Evolutionary conservation across 1,139 yeast genomes (phyloP).

Genomic region (Diutina mesorugosa): DNA sequence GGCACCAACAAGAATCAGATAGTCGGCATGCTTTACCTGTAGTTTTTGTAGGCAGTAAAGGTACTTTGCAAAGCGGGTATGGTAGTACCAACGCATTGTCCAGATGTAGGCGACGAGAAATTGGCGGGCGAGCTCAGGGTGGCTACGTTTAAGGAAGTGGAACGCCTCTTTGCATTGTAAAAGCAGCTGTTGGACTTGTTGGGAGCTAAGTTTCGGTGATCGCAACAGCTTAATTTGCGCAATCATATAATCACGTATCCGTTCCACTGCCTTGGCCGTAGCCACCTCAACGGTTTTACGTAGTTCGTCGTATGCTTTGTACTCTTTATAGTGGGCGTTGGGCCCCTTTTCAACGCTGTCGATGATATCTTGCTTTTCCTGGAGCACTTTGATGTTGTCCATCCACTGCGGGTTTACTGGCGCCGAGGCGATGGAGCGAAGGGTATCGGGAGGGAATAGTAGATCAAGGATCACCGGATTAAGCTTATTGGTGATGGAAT

Average conservation of each 20-base stretch:
- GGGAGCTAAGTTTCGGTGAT: slow-evolving; percentile 33
- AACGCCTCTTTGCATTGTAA: slow-evolving; percentile 48
- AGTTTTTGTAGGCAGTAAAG: slow-evolving; percentile 61
- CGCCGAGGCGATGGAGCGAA: slow-evolving; percentile 34
- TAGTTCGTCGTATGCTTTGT: slow-evolving; percentile 23
- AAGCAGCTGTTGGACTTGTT: slow-evolving; percentile 57
- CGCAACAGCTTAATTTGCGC: slow-evolving; percentile 52
- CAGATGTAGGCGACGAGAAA: slow-evolving; percentile 67
- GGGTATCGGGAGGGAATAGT: slow-evolving; percentile 59
- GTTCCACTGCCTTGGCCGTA: slow-evolving; percentile 47
- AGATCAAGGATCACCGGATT: slow-evolving; percentile 65
- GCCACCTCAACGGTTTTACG: slow-evolving; percentile 26
- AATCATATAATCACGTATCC: slow-evolving; percentile 61
- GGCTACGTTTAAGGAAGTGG: slow-evolving; percentile 40
- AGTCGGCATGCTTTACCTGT: slow-evolving; percentile 39
- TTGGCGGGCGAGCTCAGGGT: slow-evolving; percentile 61
- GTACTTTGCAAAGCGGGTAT: slow-evolving; percentile 67
- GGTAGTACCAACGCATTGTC: slow-evolving; percentile 91
- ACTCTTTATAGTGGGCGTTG: slow-evolving; percentile 14
- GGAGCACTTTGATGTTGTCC: slow-evolving; percentile 43
- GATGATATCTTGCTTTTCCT: slow-evolving; percentile 42
- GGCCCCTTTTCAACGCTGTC: slow-evolving; percentile 15
- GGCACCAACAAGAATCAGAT: slow-evolving; percentile 37
- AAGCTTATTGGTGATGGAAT: slow-evolving; percentile 41
- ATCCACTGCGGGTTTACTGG: slow-evolving; percentile 40